These are phyloP conservation scores for Diaporthe sp. DNA, from an alignment of 2,329 filamentous ascomycete species.

Conservation along the genomic window DNA sequence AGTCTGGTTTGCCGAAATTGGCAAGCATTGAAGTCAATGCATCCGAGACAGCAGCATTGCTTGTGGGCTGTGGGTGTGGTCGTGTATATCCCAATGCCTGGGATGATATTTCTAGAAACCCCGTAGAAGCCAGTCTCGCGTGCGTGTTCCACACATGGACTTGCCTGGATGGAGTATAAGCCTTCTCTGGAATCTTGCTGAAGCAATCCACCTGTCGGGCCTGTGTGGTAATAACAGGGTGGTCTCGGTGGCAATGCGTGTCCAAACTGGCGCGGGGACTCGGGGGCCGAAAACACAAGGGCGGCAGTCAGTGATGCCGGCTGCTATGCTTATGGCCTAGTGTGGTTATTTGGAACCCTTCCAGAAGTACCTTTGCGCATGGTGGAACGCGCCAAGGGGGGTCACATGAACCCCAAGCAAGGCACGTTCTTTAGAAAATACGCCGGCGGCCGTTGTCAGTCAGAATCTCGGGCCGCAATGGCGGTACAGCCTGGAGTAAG, in stretches of 20 bases:
- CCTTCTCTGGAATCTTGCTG: neutral
- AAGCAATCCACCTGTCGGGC: neutral
- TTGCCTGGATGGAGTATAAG: neutral
- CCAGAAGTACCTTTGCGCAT: neutral
- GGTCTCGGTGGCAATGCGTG: neutral
- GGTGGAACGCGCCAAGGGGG: slow-evolving; percentile 9
- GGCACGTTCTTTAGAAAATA: neutral
- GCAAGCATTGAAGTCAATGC: slow-evolving; percentile 13
- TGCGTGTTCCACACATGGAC: neutral
- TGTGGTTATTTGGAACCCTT: neutral
- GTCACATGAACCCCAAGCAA: neutral
- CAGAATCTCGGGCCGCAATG: slow-evolving; percentile 9
- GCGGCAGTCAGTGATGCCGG: neutral
- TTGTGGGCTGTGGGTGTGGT: neutral
- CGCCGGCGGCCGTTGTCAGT: slow-evolving; percentile 19
- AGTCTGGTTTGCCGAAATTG: slow-evolving; percentile 9
- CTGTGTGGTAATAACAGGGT: neutral
- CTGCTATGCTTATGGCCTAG: neutral
- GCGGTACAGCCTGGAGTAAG: neutral
- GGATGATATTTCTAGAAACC: neutral
- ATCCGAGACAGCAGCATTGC: neutral
- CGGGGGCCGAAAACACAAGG: neutral
- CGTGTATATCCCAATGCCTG: neutral
- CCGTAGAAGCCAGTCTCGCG: slow-evolving; percentile 3
- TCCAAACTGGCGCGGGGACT: neutral